These are phyloP conservation scores for Testicularia cyperi DNA, from an alignment of 1,284 basidiomycete species.

Conservation along the genomic window DNA sequence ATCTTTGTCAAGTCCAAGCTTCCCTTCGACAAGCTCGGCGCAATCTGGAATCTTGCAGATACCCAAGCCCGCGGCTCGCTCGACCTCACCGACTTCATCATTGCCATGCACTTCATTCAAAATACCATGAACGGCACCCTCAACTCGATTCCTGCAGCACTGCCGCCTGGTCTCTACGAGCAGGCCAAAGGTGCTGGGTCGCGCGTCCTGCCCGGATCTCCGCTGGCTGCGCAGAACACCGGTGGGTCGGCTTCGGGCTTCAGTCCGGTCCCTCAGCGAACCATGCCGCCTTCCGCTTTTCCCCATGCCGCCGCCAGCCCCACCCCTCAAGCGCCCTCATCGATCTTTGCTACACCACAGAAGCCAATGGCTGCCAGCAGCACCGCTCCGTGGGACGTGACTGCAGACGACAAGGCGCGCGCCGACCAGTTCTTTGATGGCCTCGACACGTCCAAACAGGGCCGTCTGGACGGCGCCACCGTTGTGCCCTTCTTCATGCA, in stretches of 20 bases:
- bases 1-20: conserved; percentile 93
- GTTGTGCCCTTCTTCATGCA: conserved; percentile 96
- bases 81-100: conserved; percentile 87
- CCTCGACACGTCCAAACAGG: conserved; percentile 75
- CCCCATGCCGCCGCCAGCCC: conserved; percentile 63
- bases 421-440: conserved; percentile 81
- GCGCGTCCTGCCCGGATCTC: conserved; percentile 25
- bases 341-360: conserved; percentile 2
- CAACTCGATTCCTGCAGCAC: conserved; percentile 71
- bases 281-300: conserved; percentile 38
- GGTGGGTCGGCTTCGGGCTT: conserved; percentile 43
- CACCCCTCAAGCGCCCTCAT: conserved; percentile 62
- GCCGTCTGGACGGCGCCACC: conserved; percentile 86
- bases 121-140: conserved; percentile 77
- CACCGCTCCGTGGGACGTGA: conserved; percentile 75
- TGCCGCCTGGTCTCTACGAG: conserved; percentile 91
- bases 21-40: conserved; percentile 81
- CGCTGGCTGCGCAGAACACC: conserved; percentile 43
- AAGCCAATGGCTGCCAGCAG: neutral
- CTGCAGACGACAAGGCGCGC: conserved; percentile 75
- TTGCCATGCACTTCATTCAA: conserved; percentile 92
- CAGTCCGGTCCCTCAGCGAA: conserved; percentile 16
- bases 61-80: conserved; percentile 86
- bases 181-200: conserved; percentile 63
- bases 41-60: conserved; percentile 95